phyloP scores from a whole-genome alignment of 2,329 filamentous ascomycete species.

The Hymenotorrendiella dingleyae region DNA sequence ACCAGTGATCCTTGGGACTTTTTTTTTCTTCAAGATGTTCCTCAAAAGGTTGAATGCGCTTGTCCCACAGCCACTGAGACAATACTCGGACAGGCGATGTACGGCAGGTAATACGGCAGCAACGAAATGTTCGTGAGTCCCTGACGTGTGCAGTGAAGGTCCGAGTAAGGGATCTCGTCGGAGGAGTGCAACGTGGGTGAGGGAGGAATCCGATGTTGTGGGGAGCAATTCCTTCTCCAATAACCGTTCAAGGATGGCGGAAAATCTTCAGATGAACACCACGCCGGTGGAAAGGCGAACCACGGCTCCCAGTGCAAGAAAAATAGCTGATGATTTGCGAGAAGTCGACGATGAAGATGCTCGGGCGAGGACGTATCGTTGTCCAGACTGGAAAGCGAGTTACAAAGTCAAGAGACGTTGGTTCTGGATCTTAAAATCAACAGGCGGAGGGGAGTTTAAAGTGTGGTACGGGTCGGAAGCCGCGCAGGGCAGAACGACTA shows the following conservation, averaged over 20 bases:
- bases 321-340: too few relatives aligned
- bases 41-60: constrained; percentile 13
- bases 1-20: constrained; percentile 2
- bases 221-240: too few relatives aligned
- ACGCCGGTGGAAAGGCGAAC: too few relatives aligned
- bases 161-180: constrained; percentile 16
- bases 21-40: not conserved
- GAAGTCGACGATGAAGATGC: not conserved
- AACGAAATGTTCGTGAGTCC: constrained; percentile 22
- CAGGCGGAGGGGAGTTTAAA: constrained; percentile 12
- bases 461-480: constrained; percentile 15
- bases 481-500: too few relatives aligned
- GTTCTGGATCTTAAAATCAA: too few relatives aligned
- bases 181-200: constrained; percentile 19
- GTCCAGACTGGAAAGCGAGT: constrained; percentile 1
- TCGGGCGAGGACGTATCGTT: not conserved
- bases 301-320: too few relatives aligned
- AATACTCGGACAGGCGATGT: constrained; percentile 19
- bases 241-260: too few relatives aligned
- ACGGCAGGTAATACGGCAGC: constrained; percentile 28
- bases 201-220: too few relatives aligned
- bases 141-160: constrained; percentile 24
- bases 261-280: too few relatives aligned
- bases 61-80: constrained; percentile 19
- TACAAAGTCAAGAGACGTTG: too few relatives aligned